A percentile compares a stretch with the other conserved stretches of the same genome.
phyloP scores from a whole-genome alignment of 2,329 filamentous ascomycete genomes.

The Pseudocercospora fuligena region DNA sequence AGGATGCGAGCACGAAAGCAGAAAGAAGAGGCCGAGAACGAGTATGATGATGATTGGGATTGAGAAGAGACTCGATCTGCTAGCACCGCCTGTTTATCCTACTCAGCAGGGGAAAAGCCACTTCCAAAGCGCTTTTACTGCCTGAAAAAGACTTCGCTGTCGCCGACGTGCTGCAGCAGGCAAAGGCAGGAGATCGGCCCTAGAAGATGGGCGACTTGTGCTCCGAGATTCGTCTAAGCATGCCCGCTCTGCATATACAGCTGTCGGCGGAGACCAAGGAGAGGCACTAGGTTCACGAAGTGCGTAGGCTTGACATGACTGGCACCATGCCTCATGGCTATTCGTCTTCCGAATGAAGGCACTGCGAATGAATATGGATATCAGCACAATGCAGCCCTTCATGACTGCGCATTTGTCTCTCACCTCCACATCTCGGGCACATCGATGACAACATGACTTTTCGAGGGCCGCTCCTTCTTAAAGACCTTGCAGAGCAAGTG shows the following conservation, averaged over 20 bases:
- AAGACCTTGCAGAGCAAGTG: not conserved
- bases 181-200: not conserved
- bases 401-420: not conserved
- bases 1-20: slow-evolving; percentile 38
- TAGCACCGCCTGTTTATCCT: no score
- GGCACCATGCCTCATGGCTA: not conserved
- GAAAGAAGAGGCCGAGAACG: slow-evolving; percentile 40
- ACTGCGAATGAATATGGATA: not conserved
- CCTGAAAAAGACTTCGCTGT: not conserved
- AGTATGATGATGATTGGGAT: slow-evolving; percentile 59
- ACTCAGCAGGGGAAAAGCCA: not conserved
- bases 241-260: not conserved
- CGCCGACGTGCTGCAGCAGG: not conserved
- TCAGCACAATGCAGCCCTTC: not conserved
- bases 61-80: slow-evolving; percentile 31
- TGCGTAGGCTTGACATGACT: not conserved
- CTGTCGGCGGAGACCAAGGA: not conserved
- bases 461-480: not conserved
- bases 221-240: not conserved
- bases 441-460: slow-evolving; percentile 2
- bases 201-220: not conserved
- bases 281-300: not conserved
- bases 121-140: not conserved
- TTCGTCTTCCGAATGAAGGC: not conserved
- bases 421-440: slow-evolving; percentile 1